These are phyloP conservation scores for Backusella australiensis DNA, from an alignment of 192 early-diverging fungal genomes.

Conservation along the genomic window DNA sequence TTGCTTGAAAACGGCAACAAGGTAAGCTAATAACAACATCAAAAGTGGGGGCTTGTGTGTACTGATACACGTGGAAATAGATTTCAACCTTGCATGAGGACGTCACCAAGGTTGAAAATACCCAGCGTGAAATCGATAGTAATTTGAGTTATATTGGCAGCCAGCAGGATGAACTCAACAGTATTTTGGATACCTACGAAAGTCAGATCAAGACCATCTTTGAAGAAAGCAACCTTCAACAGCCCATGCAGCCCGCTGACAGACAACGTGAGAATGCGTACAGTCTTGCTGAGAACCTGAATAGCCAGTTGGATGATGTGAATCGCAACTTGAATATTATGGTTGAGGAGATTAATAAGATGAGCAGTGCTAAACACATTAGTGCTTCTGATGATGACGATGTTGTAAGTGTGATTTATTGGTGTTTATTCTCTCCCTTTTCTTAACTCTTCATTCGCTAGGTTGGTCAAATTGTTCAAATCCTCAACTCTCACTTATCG, in stretches of 20 bases:
- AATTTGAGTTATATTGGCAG: slow-evolving; percentile 84
- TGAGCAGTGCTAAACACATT: slow-evolving; percentile 35
- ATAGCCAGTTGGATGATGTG: slow-evolving; percentile 87
- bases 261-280: slow-evolving; percentile 86
- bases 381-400: slow-evolving; percentile 36
- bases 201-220: slow-evolving; percentile 53
- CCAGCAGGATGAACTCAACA: slow-evolving; percentile 80
- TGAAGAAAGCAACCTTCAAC: slow-evolving; percentile 44
- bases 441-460: background rate
- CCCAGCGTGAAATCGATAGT: slow-evolving; percentile 81
- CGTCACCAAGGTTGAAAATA: slow-evolving; percentile 66
- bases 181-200: slow-evolving; percentile 82
- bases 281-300: slow-evolving; percentile 80
- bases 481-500: slow-evolving; percentile 89
- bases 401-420: slow-evolving; percentile 20
- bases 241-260: slow-evolving; percentile 65
- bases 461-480: slow-evolving; percentile 77
- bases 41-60: background rate
- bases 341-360: slow-evolving; percentile 85
- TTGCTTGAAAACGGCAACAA: slow-evolving; percentile 81
- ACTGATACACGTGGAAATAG: slow-evolving; percentile 30
- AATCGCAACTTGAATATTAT: slow-evolving; percentile 71
- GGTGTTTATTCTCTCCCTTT: no score
- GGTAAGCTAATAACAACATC: slow-evolving; percentile 40
- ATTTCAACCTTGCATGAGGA: slow-evolving; percentile 77